phyloP scores from a whole-genome alignment of 192 early-diverging fungal species.

The Coemansia sp. region DNA sequence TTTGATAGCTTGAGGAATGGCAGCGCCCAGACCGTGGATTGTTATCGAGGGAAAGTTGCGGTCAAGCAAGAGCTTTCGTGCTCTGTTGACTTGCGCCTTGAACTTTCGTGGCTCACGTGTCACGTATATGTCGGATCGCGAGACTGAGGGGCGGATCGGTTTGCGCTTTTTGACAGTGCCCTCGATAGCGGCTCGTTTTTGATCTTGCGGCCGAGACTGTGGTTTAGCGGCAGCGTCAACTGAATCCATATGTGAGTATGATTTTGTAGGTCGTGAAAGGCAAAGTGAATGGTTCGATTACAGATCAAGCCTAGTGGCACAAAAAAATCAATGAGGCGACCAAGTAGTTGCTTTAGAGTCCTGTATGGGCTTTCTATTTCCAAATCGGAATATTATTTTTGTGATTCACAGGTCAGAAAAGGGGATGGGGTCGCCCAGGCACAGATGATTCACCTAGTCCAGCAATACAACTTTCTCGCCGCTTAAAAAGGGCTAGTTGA shows the following conservation, averaged over 20 bases:
- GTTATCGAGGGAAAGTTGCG: constrained; percentile 64
- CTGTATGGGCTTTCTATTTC: not conserved
- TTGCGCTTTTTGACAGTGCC: constrained; percentile 49
- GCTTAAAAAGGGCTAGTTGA: not conserved
- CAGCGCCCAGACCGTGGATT: constrained; percentile 79
- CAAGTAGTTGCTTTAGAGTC: not conserved
- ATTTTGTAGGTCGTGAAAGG: not conserved
- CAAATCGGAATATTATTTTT: not conserved
- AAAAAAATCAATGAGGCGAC: not conserved
- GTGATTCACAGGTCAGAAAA: not conserved
- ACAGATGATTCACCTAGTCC: constrained; percentile 1
- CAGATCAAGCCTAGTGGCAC: not conserved
- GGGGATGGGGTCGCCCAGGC: not conserved
- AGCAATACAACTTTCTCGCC: not conserved
- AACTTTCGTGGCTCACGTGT: constrained; percentile 66
- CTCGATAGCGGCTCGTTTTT: constrained; percentile 7
- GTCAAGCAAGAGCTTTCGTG: constrained; percentile 66
- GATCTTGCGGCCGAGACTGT: constrained; percentile 4
- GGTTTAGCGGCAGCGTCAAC: not conserved
- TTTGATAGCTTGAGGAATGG: constrained; percentile 67
- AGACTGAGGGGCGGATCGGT: constrained; percentile 65
- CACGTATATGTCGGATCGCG: constrained; percentile 78
- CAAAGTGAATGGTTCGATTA: not conserved
- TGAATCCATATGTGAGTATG: constrained; percentile 12
- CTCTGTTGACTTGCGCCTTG: constrained; percentile 61